Evolutionary conservation across 371 early-diverging fungal genomes (phyloP).

Genomic region (Mortierella sp.): DNA sequence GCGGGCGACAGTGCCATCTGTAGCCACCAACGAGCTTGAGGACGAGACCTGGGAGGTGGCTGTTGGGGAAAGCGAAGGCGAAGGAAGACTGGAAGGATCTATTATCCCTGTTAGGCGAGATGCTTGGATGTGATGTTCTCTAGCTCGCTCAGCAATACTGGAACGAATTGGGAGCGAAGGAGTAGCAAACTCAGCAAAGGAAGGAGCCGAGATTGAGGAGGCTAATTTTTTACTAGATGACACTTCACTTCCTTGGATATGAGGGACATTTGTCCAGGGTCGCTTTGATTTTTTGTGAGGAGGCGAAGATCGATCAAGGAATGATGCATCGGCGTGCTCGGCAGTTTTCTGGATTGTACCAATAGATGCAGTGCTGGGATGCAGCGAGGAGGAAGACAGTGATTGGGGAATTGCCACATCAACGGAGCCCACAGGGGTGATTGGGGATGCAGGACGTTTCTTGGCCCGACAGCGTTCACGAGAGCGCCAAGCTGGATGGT

Average conservation of each 20-base stretch:
- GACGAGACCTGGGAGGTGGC: constrained; percentile 38
- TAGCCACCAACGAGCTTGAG: constrained; percentile 11
- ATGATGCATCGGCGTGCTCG: constrained; percentile 18
- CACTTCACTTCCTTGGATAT: constrained; percentile 1
- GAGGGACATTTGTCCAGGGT: constrained; percentile 37
- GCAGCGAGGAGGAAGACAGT: constrained; percentile 1
- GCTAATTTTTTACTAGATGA: constrained; percentile 25
- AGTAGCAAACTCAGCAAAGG: constrained; percentile 46
- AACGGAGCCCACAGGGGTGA: constrained; percentile 48
- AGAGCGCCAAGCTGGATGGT: constrained; percentile 30
- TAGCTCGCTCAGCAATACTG: constrained; percentile 26
- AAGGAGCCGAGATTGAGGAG: constrained; percentile 43
- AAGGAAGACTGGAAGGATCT: constrained; percentile 59
- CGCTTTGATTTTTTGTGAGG: constrained; percentile 55
- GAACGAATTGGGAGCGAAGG: constrained; percentile 35
- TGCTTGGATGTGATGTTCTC: constrained; percentile 30
- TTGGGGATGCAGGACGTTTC: constrained; percentile 60
- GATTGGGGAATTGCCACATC: constrained; percentile 39
- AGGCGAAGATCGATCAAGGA: constrained; percentile 43
- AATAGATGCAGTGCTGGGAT: constrained; percentile 1
- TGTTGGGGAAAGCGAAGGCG: constrained; percentile 60
- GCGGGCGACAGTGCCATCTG: constrained; percentile 24
- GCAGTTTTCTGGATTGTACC: background rate
- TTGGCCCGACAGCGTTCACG: constrained; percentile 50
- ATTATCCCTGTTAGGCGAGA: constrained; percentile 41